Evolutionary conservation across 1,284 basidiomycete genomes (phyloP).

Genomic region (Cryptococcus jaspeensis): DNA sequence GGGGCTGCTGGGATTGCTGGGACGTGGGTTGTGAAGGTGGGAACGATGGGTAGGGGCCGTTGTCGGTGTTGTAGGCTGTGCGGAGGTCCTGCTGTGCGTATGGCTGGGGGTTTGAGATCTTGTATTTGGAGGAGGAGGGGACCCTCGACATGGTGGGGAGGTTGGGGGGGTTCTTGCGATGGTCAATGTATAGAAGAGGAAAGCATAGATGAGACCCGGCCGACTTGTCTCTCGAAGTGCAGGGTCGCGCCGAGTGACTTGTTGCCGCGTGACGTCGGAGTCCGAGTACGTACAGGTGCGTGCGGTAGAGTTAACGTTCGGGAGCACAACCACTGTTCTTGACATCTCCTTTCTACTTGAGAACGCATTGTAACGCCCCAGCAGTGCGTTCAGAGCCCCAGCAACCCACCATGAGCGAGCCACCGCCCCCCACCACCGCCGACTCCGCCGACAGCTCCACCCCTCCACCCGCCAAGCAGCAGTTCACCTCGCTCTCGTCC

Average conservation of each 20-base stretch:
- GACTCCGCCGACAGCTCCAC: not conserved
- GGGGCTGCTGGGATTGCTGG: not conserved
- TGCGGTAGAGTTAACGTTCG: too few species aligned
- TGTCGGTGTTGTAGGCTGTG: constrained; percentile 12
- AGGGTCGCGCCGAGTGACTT: not conserved
- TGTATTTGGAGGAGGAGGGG: constrained; percentile 25
- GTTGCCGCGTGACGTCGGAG: not conserved
- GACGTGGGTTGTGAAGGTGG: constrained; percentile 4
- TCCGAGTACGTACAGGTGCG: too few species aligned
- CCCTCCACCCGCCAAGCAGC: constrained; percentile 22
- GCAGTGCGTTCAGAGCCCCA: not conserved
- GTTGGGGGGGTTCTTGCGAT: constrained; percentile 15
- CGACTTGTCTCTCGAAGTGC: not conserved
- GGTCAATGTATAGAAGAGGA: constrained; percentile 1
- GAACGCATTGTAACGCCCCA: too few species aligned
- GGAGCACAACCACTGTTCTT: not conserved
- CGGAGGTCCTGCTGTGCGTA: constrained; percentile 12
- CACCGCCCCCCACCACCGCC: not conserved
- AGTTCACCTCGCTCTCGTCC: constrained; percentile 41
- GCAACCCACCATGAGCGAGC: not conserved
- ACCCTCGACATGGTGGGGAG: constrained; percentile 11
- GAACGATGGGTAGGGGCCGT: constrained; percentile 23
- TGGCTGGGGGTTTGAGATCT: constrained; percentile 41
- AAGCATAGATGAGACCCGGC: not conserved
- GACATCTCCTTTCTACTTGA: too few species aligned